Evolutionary conservation across 1,139 yeast genomes (phyloP).

Genomic region (Zygoascus sp.): DNA sequence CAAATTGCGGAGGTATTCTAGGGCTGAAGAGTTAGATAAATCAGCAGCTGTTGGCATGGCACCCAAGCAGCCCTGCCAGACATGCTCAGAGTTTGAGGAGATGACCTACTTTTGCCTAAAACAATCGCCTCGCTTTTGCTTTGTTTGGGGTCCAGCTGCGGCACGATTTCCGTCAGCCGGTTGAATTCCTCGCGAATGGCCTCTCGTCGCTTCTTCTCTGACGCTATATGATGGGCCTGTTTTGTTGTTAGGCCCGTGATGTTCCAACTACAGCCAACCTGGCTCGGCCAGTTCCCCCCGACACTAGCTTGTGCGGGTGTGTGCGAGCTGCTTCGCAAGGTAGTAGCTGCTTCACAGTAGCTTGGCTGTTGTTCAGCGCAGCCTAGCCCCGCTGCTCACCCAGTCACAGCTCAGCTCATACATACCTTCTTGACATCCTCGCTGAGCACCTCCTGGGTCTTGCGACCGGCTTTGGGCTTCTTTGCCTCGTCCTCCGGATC

Average conservation of each 20-base stretch:
- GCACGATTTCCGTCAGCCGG: constrained; percentile 40
- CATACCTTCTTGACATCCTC: constrained; percentile 29
- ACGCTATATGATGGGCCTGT: constrained; percentile 45
- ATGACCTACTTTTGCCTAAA: constrained; percentile 33
- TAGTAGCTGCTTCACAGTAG: no score
- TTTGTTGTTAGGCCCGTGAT: no score
- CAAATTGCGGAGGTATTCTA: constrained; percentile 7
- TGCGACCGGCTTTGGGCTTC: neutral
- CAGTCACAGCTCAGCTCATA: neutral
- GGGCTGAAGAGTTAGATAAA: constrained; percentile 9
- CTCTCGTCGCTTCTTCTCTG: constrained; percentile 46
- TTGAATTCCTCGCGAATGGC: constrained; percentile 46
- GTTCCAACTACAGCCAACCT: no score
- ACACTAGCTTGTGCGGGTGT: no score
- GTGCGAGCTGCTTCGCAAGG: no score
- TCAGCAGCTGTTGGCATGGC: neutral
- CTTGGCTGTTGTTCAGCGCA: no score
- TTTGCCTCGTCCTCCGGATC: neutral
- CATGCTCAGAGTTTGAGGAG: neutral
- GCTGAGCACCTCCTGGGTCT: constrained; percentile 28
- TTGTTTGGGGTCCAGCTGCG: constrained; percentile 37
- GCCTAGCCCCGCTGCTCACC: neutral
- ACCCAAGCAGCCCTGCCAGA: neutral
- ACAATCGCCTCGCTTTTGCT: constrained; percentile 42
- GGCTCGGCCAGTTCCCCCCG: no score